phyloP scores from a whole-genome alignment of 2,329 filamentous ascomycete species.

The Ciborinia camelliae region DNA sequence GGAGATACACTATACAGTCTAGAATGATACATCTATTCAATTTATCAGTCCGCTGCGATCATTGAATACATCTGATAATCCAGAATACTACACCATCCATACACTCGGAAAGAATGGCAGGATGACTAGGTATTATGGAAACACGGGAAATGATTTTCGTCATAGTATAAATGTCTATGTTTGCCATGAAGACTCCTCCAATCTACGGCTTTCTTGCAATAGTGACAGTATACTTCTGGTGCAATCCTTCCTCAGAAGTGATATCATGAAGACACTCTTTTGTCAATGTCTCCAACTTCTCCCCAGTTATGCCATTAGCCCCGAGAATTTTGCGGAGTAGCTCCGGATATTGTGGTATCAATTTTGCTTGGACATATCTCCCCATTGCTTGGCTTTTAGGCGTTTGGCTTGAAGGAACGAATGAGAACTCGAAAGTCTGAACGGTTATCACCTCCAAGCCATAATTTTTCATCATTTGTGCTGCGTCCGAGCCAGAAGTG shows the following conservation, averaged over 20 bases:
- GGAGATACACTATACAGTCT: background rate
- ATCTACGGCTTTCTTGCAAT: slow-evolving; percentile 12
- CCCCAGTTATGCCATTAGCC: background rate
- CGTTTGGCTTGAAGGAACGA: slow-evolving; percentile 5
- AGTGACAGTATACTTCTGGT: slow-evolving; percentile 17
- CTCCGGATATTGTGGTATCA: slow-evolving; percentile 15
- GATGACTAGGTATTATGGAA: background rate
- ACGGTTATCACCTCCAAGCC: slow-evolving; percentile 1
- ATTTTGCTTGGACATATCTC: slow-evolving; percentile 16
- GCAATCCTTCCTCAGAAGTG: slow-evolving; percentile 10
- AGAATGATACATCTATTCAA: background rate
- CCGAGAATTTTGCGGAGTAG: slow-evolving; percentile 12
- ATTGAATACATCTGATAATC: background rate
- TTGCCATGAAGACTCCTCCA: background rate
- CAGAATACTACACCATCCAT: background rate
- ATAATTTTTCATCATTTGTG: background rate
- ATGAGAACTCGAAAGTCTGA: slow-evolving; percentile 18
- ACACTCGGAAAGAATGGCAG: background rate
- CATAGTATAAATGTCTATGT: background rate
- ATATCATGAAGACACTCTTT: slow-evolving; percentile 14
- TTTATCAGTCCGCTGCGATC: background rate
- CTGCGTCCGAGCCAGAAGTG: background rate
- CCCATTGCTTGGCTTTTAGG: slow-evolving; percentile 14
- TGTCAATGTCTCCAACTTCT: slow-evolving; percentile 9
- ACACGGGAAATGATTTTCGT: background rate